These are phyloP conservation scores for Ilex asprella DNA, from an alignment of 257 asterid genomes.

Conservation along the genomic window DNA sequence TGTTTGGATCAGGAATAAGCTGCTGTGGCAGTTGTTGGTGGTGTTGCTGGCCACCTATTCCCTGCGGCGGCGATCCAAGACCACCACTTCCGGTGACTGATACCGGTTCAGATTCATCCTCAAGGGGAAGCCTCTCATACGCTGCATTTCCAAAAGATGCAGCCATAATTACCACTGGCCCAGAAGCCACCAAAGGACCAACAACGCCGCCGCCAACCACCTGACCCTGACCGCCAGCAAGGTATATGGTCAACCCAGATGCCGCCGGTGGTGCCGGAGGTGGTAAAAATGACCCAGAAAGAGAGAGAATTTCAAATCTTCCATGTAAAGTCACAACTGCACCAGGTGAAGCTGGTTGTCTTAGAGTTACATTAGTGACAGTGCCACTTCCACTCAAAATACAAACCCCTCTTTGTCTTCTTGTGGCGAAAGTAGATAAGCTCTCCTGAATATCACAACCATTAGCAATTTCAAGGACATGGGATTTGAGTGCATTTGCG, in stretches of 20 bases:
- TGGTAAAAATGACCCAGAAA: conserved; percentile 48
- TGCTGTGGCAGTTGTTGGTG: not conserved
- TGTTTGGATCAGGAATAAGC: conserved; percentile 19
- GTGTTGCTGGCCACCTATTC: conserved; percentile 16
- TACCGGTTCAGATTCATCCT: conserved; percentile 26
- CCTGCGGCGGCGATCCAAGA: conserved; percentile 24
- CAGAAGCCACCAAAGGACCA: conserved; percentile 41
- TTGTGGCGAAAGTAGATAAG: conserved; percentile 40
- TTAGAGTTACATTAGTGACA: conserved; percentile 41
- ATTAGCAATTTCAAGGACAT: conserved; percentile 41
- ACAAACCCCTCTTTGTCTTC: conserved; percentile 50
- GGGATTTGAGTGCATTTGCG: conserved; percentile 49
- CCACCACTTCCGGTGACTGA: conserved; percentile 22
- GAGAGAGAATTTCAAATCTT: conserved; percentile 45
- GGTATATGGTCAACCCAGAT: conserved; percentile 32
- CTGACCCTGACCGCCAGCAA: conserved; percentile 49
- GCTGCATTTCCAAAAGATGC: conserved; percentile 51
- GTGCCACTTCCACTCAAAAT: conserved; percentile 43
- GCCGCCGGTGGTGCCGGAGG: conserved; percentile 49
- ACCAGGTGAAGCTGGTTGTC: conserved; percentile 38
- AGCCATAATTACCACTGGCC: conserved; percentile 51
- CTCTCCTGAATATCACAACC: conserved; percentile 41
- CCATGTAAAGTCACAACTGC: conserved; percentile 42
- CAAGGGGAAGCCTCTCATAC: conserved; percentile 46
- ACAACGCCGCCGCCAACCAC: conserved; percentile 46